Evolutionary conservation across 331 rosid genomes (phyloP), one percentile per base, ranked within the genome.

Genomic region (Quercus tomentella): DNA sequence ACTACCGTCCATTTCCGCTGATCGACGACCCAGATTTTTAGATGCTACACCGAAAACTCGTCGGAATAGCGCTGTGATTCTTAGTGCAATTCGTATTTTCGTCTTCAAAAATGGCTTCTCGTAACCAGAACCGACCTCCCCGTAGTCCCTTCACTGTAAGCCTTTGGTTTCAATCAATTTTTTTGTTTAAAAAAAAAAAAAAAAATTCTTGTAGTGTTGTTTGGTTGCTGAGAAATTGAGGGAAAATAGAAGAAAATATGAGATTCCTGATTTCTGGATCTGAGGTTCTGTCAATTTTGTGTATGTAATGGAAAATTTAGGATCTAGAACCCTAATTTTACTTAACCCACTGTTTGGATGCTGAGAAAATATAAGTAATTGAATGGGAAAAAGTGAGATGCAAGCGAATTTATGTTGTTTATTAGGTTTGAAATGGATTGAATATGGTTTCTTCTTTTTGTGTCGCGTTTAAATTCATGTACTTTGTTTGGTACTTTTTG

Each of bases 91-190:
- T 76, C 18, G 70, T 5, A 4, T 63, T 23, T 26, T 67, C 31
- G 41, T 77, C 62, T 57, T 67, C 73, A 57, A 52, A 63, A 1
- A 94, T 96, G 99, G 84, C 94, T 72, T 86, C 92, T 43, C 92
- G 98, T 25, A 93, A 89, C 85, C 96, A 90, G 91, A 94, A 91
- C 61, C 72, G 89, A 62, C 89, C 98, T 76, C 98, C 97, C 51
- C 89, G 84, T 9, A 92, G 92, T 58, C 91, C 96, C 28, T 73
- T 84, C 33, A 77, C 78, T 28, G 98, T 93, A 80, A 90, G 87
- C 61, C 28, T 57, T 56, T 57, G 4, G 55, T 14, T 49, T 49
- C 55, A 14, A 11, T 73, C 22, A 2, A 9, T 0, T 30, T 31
- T 17, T 69, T 67, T 71, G 22, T 43, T 14, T 31, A 16, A n/a